Percentiles rank a stretch among this genome's conserved stretches.
Evolutionary conservation across 2,329 filamentous ascomycete species (phyloP).

Genomic region (Monascus ruber): DNA sequence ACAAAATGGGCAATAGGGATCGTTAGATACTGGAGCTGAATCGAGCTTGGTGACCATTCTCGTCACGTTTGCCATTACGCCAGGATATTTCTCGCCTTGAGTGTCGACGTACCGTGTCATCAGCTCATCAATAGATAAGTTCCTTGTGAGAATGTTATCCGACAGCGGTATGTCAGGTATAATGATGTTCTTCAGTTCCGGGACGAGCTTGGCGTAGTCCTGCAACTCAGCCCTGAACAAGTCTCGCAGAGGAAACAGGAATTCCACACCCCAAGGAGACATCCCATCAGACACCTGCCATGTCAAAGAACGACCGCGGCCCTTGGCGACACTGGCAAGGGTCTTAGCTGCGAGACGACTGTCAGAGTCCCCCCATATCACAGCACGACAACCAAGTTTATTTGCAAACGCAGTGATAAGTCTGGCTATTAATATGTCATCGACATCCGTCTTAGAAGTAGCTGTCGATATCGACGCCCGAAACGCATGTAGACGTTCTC

Average conservation of each 20-base stretch:
- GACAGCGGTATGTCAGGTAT: slow-evolving; percentile 29
- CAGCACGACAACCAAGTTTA: slow-evolving; percentile 49
- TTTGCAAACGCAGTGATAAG: slow-evolving; percentile 58
- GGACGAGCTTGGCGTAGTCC: slow-evolving; percentile 48
- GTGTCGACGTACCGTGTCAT: slow-evolving; percentile 80
- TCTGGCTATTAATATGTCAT: slow-evolving; percentile 58
- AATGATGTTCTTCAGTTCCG: slow-evolving; percentile 41
- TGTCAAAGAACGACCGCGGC: slow-evolving; percentile 70
- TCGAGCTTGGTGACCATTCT: slow-evolving; percentile 77
- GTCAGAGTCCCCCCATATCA: slow-evolving; percentile 78
- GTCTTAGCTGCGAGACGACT: slow-evolving; percentile 78
- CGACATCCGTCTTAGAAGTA: slow-evolving; percentile 64
- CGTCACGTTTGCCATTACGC: slow-evolving; percentile 90
- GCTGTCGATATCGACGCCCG: slow-evolving; percentile 56
- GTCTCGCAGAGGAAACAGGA: slow-evolving; percentile 77
- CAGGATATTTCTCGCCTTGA: slow-evolving; percentile 76
- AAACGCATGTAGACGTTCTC: slow-evolving; percentile 42
- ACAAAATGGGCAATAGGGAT: slow-evolving; percentile 52
- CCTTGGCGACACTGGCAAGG: slow-evolving; percentile 80
- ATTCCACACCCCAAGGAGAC: slow-evolving; percentile 44
- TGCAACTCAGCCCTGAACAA: slow-evolving; percentile 70
- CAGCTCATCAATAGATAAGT: slow-evolving; percentile 80
- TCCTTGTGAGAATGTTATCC: slow-evolving; percentile 30
- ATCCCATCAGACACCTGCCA: slow-evolving; percentile 71
- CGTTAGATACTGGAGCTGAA: slow-evolving; percentile 22